Evolutionary conservation across 331 rosid species (phyloP).

Genomic region (Malus hybrid): DNA sequence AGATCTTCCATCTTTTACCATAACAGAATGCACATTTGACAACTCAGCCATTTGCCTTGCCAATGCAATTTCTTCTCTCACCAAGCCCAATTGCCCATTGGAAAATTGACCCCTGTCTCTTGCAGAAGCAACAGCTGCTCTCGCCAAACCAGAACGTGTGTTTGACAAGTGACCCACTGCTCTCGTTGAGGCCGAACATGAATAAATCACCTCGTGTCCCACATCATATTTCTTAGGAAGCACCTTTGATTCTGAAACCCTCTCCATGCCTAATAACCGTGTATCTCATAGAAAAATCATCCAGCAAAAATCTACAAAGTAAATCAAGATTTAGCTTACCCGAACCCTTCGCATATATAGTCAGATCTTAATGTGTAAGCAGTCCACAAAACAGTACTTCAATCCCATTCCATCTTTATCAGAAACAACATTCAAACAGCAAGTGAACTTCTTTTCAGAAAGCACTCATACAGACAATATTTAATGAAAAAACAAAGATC

Average conservation of each 20-base stretch:
- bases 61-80: slow-evolving; percentile 32
- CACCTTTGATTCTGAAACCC: slow-evolving; percentile 60
- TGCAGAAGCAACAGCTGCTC: slow-evolving; percentile 26
- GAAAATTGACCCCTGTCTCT: slow-evolving; percentile 30
- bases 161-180: slow-evolving; percentile 31
- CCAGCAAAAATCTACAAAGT: slow-evolving; percentile 40
- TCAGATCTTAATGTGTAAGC: slow-evolving; percentile 3
- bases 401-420: neutral
- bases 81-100: slow-evolving; percentile 37
- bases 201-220: slow-evolving; percentile 41
- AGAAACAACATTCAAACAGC: neutral
- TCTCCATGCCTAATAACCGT: slow-evolving; percentile 54
- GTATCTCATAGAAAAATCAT: slow-evolving; percentile 34
- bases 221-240: slow-evolving; percentile 37
- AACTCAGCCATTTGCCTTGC: slow-evolving; percentile 35
- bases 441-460: neutral
- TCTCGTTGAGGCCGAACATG: slow-evolving; percentile 25
- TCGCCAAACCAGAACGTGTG: slow-evolving; percentile 24
- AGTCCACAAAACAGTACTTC: slow-evolving; percentile 10
- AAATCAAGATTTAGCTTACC: slow-evolving; percentile 15
- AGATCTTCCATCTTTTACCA: slow-evolving; percentile 42
- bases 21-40: slow-evolving; percentile 38
- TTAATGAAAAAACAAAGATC: neutral
- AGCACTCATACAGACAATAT: neutral
- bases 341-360: slow-evolving; percentile 4